These are phyloP conservation scores for Rhodotorula diobovata DNA, from an alignment of 768 basidiomycete species.

Conservation along the genomic window DNA sequence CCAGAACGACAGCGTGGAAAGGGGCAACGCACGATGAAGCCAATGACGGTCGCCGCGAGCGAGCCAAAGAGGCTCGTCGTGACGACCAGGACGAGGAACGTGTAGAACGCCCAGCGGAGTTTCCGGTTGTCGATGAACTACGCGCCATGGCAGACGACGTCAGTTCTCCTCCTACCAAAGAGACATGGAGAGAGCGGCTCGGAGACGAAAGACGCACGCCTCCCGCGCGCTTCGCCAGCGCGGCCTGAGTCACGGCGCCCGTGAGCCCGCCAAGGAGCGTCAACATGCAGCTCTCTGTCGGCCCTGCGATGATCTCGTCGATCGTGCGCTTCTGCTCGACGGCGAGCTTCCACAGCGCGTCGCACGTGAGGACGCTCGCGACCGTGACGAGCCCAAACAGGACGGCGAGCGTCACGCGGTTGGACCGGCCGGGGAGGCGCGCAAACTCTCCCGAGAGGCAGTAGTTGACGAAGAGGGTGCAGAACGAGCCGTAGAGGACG, in stretches of 20 bases:
- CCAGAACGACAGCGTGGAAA: no score
- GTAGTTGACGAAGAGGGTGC: not conserved
- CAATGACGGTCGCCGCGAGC: not conserved
- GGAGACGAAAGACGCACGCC: not conserved
- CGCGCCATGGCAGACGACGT: not conserved
- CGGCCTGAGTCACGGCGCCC: not conserved
- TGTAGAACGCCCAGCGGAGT: conserved; percentile 2
- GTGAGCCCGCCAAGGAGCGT: conserved; percentile 1
- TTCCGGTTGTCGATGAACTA: conserved; percentile 15
- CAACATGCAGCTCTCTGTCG: not conserved
- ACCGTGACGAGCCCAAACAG: not conserved
- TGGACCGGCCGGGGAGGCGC: not conserved
- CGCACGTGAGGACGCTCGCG: not conserved
- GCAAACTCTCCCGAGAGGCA: not conserved
- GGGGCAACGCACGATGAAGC: not conserved
- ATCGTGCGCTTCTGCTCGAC: not conserved
- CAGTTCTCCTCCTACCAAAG: not conserved
- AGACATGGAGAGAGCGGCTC: no score
- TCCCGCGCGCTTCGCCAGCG: conserved; percentile 3
- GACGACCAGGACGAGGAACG: not conserved
- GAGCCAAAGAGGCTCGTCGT: not conserved
- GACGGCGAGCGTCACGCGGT: not conserved
- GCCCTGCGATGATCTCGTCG: not conserved
- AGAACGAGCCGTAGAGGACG: conserved; percentile 5
- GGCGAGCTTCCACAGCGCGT: conserved; percentile 1